Percentiles rank a stretch among this genome's conserved stretches.
Conservation (phyloP, 2,329 filamentous ascomycete species). For the Aspergillus fijiensis region DNA sequence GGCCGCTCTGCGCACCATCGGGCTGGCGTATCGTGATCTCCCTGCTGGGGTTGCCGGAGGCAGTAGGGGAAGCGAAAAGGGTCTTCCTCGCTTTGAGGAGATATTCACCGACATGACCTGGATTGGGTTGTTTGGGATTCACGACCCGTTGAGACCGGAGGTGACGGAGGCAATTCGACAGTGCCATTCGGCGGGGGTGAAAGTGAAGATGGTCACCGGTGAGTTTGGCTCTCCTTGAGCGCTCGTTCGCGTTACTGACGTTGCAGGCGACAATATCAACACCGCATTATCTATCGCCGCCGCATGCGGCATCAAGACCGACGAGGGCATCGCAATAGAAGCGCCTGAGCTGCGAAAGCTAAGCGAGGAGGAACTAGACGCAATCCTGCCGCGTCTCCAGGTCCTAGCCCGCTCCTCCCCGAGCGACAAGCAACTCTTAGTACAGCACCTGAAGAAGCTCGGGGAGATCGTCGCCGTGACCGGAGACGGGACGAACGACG, state of each 20-base stretch:
- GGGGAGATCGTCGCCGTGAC: constrained; percentile 61
- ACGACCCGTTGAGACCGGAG: constrained; percentile 5
- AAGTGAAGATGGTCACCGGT: constrained; percentile 26
- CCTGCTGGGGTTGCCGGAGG: constrained; percentile 45
- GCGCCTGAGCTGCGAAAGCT: constrained; percentile 63
- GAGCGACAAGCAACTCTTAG: constrained; percentile 63
- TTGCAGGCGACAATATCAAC: constrained; percentile 63
- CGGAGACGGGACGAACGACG: constrained; percentile 65
- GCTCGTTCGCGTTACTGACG: constrained; percentile 66
- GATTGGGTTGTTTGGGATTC: constrained; percentile 7
- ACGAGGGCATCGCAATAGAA: constrained; percentile 63
- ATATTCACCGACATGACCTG: constrained; percentile 2
- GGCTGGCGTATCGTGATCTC: constrained; percentile 67
- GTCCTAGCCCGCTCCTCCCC: constrained; percentile 63
- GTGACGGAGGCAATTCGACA: constrained; percentile 1
- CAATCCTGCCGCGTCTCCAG: constrained; percentile 56
- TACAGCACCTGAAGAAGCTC: constrained; percentile 56
- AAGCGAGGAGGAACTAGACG: constrained; percentile 55
- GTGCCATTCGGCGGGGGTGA: constrained; percentile 52
- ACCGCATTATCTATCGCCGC: constrained; percentile 71
- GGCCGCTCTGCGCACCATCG: constrained; percentile 53
- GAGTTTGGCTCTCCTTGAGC: constrained; percentile 38
- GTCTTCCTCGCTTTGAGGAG: neutral
- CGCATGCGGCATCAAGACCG: constrained; percentile 66
- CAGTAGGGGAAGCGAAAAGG: neutral